Evolutionary conservation across 2,329 filamentous ascomycete genomes (phyloP).

Genomic region (Nakataea oryzae): DNA sequence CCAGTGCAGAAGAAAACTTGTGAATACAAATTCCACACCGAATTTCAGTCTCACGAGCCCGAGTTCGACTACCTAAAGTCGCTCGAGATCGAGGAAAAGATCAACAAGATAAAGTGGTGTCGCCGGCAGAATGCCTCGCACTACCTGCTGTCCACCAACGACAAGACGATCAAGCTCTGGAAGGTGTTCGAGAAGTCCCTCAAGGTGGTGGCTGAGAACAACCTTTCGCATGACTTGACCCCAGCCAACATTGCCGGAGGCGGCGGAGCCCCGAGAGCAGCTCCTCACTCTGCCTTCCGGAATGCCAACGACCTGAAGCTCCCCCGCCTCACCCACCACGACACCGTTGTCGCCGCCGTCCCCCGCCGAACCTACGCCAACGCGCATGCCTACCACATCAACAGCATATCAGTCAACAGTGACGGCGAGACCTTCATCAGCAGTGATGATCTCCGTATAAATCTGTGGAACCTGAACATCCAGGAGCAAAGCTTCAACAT

Average conservation of each 20-base stretch:
- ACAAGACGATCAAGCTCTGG: constrained; percentile 99
- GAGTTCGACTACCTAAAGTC: constrained; percentile 99
- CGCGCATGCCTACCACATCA: constrained; percentile 98
- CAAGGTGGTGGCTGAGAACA: constrained; percentile 98
- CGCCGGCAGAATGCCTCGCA: constrained; percentile 95
- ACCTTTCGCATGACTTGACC: constrained; percentile 88
- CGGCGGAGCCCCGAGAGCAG: constrained; percentile 65
- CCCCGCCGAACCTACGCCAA: constrained; percentile 95
- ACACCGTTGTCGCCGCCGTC: constrained; percentile 94
- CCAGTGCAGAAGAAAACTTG: constrained; percentile 87
- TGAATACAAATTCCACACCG: constrained; percentile 99
- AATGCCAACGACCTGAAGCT: constrained; percentile 78
- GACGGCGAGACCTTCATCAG: constrained; percentile 99
- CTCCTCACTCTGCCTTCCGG: constrained; percentile 66
- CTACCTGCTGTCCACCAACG: constrained; percentile 95
- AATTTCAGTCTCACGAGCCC: constrained; percentile 98
- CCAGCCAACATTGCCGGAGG: constrained; percentile 63
- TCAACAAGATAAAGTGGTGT: constrained; percentile 99
- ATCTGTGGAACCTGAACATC: constrained; percentile 98
- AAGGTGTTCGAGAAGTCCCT: constrained; percentile 99
- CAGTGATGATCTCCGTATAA: constrained; percentile 94
- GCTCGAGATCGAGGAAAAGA: constrained; percentile 98
- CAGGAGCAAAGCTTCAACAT: constrained; percentile 99
- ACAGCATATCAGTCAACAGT: constrained; percentile 99
- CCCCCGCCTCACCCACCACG: constrained; percentile 91